Evolutionary conservation across 805 yeast species (phyloP).

Genomic region (Nakazawaea pomicola): DNA sequence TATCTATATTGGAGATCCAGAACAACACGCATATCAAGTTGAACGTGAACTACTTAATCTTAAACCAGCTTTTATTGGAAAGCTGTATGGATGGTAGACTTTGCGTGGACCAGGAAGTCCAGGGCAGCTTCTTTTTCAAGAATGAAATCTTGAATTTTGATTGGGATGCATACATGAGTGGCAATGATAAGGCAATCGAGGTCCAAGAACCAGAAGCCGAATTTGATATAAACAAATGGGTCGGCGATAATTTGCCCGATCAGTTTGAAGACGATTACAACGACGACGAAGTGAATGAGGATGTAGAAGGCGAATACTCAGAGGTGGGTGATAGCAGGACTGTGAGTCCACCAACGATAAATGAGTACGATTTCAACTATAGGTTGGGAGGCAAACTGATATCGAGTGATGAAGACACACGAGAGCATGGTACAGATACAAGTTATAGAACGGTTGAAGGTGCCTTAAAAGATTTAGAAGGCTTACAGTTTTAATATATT

Average conservation of each 20-base stretch:
- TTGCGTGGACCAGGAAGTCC: constrained; percentile 23
- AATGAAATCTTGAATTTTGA: constrained; percentile 21
- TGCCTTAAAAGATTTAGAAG: constrained; percentile 8
- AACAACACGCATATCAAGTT: constrained; percentile 15
- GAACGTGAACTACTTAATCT: constrained; percentile 24
- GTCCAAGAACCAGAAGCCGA: neutral
- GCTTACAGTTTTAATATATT: constrained; percentile 12
- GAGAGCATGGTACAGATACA: neutral
- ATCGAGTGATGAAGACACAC: neutral
- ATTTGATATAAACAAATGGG: constrained; percentile 1
- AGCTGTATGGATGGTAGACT: constrained; percentile 21
- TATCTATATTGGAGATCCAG: constrained; percentile 25
- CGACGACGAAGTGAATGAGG: neutral
- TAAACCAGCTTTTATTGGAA: constrained; percentile 22
- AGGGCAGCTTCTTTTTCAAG: constrained; percentile 26
- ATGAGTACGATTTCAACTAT: constrained; percentile 6
- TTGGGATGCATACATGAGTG: constrained; percentile 17
- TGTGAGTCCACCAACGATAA: neutral
- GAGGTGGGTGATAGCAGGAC: no score
- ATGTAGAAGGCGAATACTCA: neutral
- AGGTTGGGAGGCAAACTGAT: constrained; percentile 4
- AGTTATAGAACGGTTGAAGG: neutral
- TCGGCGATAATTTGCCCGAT: neutral
- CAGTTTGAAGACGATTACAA: neutral
- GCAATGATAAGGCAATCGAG: constrained; percentile 1